Conservation (phyloP, 176 grass and related monocot species). For the Canna indica region DNA sequence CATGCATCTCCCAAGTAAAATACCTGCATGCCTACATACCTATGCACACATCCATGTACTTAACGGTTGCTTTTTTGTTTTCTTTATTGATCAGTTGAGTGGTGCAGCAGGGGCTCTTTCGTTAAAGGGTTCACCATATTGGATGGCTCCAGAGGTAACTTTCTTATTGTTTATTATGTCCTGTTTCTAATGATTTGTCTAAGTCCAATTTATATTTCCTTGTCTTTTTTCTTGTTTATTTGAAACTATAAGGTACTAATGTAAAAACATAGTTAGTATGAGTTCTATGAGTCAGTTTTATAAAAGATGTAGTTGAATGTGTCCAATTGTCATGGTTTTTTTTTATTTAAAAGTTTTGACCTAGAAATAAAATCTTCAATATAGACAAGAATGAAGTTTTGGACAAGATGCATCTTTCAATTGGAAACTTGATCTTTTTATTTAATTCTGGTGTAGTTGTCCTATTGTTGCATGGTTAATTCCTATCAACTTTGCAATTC, state of each 20-base stretch:
- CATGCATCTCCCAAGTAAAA: background rate
- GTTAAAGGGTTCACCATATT: conserved; percentile 86
- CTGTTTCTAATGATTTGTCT: too few species aligned
- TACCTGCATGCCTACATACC: background rate
- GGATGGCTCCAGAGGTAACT: conserved; percentile 96
- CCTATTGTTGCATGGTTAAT: background rate
- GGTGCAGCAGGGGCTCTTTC: conserved; percentile 65
- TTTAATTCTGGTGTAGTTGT: background rate
- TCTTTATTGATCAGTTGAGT: conserved; percentile 41
- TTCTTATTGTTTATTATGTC: background rate
- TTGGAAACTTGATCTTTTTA: background rate
- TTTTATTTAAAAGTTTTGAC: too few species aligned
- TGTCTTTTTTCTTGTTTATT: too few species aligned
- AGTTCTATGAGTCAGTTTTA: too few species aligned
- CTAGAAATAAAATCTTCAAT: background rate
- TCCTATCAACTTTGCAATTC: background rate
- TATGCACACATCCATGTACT: background rate
- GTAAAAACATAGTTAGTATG: background rate
- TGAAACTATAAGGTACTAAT: background rate
- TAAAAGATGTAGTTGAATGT: too few species aligned
- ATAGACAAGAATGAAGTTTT: background rate
- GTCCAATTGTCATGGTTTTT: too few species aligned
- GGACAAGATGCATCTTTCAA: background rate
- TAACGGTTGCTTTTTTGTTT: background rate
- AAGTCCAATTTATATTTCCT: background rate